Evolutionary conservation across 805 yeast species (phyloP).

Genomic region (Ogataea sp.): DNA sequence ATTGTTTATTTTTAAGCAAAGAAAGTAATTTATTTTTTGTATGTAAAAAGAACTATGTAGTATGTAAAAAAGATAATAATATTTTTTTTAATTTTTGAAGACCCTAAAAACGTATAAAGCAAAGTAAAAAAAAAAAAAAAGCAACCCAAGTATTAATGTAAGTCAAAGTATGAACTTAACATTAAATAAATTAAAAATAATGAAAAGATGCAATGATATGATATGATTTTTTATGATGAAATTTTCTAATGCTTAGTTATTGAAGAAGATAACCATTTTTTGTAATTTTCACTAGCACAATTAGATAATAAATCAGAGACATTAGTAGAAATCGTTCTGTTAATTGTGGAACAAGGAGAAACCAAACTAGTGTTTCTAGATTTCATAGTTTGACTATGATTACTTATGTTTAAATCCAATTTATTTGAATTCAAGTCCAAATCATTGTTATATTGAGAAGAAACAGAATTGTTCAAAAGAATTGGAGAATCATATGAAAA

Average conservation of each 20-base stretch:
- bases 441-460: slow-evolving; percentile 4
- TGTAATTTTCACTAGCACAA: slow-evolving; percentile 24
- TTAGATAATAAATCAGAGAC: slow-evolving; percentile 20
- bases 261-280: slow-evolving; percentile 19
- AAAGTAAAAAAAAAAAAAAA: too few relatives aligned
- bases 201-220: not conserved
- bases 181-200: too few relatives aligned
- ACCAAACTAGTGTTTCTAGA: not conserved
- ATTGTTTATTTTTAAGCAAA: too few relatives aligned
- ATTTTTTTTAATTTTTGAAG: too few relatives aligned
- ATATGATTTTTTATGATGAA: not conserved
- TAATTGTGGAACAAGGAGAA: too few relatives aligned
- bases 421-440: slow-evolving; percentile 23
- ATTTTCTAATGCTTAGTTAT: not conserved
- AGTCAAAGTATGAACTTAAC: too few relatives aligned
- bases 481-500: slow-evolving; percentile 25
- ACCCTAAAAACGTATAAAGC: too few relatives aligned
- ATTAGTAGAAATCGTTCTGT: slow-evolving; percentile 16
- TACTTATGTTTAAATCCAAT: slow-evolving; percentile 19
- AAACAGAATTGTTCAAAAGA: too few relatives aligned
- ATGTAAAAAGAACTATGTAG: too few relatives aligned
- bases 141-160: too few relatives aligned
- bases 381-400: not conserved
- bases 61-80: too few relatives aligned
- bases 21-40: too few relatives aligned